phyloP scores from a whole-genome alignment of 2,329 filamentous ascomycete genomes.

The Madurella fahalii region DNA sequence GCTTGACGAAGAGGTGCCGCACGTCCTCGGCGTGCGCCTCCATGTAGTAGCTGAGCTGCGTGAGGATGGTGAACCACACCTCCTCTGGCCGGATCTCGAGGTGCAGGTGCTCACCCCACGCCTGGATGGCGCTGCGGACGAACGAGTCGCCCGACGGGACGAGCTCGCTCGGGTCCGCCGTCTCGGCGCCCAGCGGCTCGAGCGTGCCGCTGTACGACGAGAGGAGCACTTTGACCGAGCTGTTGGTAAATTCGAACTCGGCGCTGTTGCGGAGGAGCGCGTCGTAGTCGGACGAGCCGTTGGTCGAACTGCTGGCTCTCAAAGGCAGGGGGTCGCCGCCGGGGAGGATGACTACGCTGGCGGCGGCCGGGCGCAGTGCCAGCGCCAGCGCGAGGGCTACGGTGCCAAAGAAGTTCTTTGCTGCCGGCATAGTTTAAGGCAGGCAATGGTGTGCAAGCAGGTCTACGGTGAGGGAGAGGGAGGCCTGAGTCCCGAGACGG shows the following conservation, averaged over 20 bases:
- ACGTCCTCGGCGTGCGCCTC: conserved; percentile 44
- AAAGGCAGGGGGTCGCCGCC: conserved; percentile 23
- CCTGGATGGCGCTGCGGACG: conserved; percentile 42
- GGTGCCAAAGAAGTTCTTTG: not conserved
- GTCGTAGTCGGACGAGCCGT: conserved; percentile 11
- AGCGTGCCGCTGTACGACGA: conserved; percentile 21
- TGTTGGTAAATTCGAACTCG: conserved; percentile 23
- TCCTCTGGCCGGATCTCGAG: conserved; percentile 50
- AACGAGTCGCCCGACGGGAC: conserved; percentile 37
- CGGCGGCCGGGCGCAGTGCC: not conserved
- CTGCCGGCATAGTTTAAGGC: not conserved
- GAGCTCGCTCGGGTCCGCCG: conserved; percentile 13
- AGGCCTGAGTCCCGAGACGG: too few species aligned
- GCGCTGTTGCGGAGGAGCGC: conserved; percentile 21
- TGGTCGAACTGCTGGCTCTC: not conserved
- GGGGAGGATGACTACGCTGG: conserved; percentile 23
- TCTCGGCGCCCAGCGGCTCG: conserved; percentile 10
- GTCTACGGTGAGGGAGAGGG: not conserved
- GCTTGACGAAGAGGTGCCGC: conserved; percentile 43
- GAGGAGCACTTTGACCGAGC: conserved; percentile 24
- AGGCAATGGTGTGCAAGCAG: not conserved
- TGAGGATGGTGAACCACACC: conserved; percentile 52
- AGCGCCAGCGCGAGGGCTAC: not conserved
- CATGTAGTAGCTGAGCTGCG: conserved; percentile 50
- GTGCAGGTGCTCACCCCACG: conserved; percentile 48